Conservation (phyloP, 257 asterid species). For the Haberlea rhodopensis region DNA sequence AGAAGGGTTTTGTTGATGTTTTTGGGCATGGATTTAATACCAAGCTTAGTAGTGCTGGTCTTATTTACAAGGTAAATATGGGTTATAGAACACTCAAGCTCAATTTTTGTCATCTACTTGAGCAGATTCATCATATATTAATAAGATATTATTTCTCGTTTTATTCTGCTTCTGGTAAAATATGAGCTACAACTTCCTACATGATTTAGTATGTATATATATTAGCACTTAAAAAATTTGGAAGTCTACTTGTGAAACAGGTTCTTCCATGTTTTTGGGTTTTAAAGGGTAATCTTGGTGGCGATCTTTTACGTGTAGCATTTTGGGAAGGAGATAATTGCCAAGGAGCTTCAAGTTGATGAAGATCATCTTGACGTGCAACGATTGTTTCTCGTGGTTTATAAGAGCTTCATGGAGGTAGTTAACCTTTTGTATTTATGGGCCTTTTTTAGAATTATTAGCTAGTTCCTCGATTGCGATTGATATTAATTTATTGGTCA, state of each 20-base stretch:
- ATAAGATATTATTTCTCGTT: not conserved
- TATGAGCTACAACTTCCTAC: not conserved
- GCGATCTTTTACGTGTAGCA: constrained; percentile 47
- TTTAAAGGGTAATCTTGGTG: constrained; percentile 5
- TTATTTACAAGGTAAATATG: constrained; percentile 68
- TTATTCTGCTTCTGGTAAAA: not conserved
- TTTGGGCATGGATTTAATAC: constrained; percentile 80
- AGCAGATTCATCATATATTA: not conserved
- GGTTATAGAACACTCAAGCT: not conserved
- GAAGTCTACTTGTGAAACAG: not conserved
- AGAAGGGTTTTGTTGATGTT: constrained; percentile 80
- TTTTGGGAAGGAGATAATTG: constrained; percentile 86
- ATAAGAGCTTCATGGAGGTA: constrained; percentile 97
- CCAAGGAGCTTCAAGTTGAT: constrained; percentile 76
- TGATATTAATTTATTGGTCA: constrained; percentile 7
- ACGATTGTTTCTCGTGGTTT: constrained; percentile 66
- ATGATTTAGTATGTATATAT: constrained; percentile 9
- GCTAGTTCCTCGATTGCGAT: constrained; percentile 1
- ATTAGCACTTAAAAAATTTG: not conserved
- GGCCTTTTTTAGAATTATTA: not conserved
- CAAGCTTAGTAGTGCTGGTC: constrained; percentile 97
- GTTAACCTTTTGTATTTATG: constrained; percentile 8
- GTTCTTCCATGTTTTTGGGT: not conserved
- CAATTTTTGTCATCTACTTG: not conserved
- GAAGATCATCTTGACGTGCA: constrained; percentile 78